These are phyloP conservation scores for Taiozyma sp. DNA, from an alignment of 1,139 yeast genomes.

Conservation along the genomic window DNA sequence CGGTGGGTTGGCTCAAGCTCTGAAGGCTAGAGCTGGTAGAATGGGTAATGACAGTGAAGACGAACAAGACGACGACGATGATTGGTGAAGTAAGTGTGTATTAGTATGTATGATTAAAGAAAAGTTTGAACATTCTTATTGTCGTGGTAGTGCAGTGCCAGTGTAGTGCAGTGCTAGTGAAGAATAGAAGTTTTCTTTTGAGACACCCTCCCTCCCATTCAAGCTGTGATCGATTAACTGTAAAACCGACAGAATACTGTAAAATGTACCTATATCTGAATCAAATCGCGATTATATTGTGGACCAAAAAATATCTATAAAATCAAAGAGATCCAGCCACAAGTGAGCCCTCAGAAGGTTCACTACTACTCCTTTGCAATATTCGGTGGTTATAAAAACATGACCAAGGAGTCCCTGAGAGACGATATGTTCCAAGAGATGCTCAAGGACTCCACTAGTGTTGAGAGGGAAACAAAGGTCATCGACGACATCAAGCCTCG, in stretches of 20 bases:
- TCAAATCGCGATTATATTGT: too few species aligned
- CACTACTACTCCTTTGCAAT: background rate
- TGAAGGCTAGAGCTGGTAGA: constrained; percentile 79
- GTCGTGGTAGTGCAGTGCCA: background rate
- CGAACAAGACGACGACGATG: constrained; percentile 57
- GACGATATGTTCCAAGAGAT: background rate
- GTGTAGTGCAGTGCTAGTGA: background rate
- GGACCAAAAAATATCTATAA: background rate
- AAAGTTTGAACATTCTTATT: background rate
- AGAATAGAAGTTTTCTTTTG: background rate
- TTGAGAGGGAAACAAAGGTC: background rate
- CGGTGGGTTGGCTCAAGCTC: constrained; percentile 86
- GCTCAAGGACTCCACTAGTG: background rate
- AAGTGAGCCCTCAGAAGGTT: background rate
- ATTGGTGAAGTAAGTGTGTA: constrained; percentile 1
- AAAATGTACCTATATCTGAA: too few species aligned
- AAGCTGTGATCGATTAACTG: too few species aligned
- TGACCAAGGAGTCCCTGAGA: background rate
- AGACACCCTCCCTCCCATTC: too few species aligned
- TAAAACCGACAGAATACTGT: too few species aligned
- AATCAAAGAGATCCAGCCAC: background rate
- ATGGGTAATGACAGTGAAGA: constrained; percentile 71
- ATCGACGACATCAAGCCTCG: background rate
- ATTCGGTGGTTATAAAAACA: too few species aligned
- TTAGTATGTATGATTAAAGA: background rate